phyloP scores from a whole-genome alignment of 2,329 filamentous ascomycete species.

The Aspergillus sp. region DNA sequence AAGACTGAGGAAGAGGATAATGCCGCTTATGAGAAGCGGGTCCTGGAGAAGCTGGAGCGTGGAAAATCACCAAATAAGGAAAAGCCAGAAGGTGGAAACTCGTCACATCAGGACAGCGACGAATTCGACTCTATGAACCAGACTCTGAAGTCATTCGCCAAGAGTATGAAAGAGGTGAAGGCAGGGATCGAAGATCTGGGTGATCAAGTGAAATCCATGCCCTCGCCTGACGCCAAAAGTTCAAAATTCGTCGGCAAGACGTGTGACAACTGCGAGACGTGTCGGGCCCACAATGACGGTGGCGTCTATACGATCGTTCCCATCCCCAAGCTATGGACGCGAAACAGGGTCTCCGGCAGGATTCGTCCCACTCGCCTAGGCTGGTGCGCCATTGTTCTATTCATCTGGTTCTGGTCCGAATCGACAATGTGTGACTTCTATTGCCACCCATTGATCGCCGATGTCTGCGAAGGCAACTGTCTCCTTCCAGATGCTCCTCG shows the following conservation, averaged over 20 bases:
- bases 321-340: conserved; percentile 36
- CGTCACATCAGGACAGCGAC: conserved; percentile 19
- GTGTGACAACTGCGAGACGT: conserved; percentile 21
- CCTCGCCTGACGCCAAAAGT: conserved; percentile 10
- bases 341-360: conserved; percentile 24
- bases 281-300: conserved; percentile 23
- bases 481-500: conserved; percentile 51
- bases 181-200: conserved; percentile 40
- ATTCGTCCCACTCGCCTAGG: conserved; percentile 36
- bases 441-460: conserved; percentile 50
- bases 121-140: conserved; percentile 37
- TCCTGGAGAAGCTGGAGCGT: conserved; percentile 22
- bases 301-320: conserved; percentile 31
- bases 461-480: conserved; percentile 49
- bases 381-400: conserved; percentile 38
- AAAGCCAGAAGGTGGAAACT: conserved; percentile 19
- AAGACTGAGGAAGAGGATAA: conserved; percentile 31
- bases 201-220: conserved; percentile 28
- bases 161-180: conserved; percentile 41
- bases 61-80: conserved; percentile 14
- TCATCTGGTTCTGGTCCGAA: conserved; percentile 51
- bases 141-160: conserved; percentile 39
- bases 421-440: conserved; percentile 49
- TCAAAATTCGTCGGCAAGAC: conserved; percentile 2
- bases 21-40: conserved; percentile 30